phyloP scores from a whole-genome alignment of 306 rosid genomes.

The Glycine latifolia region DNA sequence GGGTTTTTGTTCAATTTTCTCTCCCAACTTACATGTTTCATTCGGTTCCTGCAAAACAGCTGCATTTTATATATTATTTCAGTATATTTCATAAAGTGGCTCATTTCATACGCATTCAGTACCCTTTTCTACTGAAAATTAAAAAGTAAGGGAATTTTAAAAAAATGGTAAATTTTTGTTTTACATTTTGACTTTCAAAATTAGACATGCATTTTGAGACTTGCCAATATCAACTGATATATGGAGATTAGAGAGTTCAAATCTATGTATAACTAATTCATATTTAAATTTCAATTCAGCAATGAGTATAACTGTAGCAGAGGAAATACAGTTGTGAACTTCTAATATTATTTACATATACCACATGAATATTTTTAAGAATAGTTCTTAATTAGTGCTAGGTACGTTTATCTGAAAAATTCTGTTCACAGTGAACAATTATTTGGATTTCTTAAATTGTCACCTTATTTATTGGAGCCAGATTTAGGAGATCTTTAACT shows the following conservation, averaged over 20 bases:
- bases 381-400: no score
- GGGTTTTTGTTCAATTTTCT: no score
- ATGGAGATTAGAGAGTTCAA: constrained; percentile 2
- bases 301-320: no score
- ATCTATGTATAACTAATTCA: no score
- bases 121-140: not conserved
- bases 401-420: not conserved
- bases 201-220: not conserved
- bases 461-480: constrained; percentile 91
- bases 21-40: no score
- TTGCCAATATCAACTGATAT: not conserved
- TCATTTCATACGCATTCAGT: no score
- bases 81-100: no score
- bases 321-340: no score
- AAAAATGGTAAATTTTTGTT: not conserved
- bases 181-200: not conserved
- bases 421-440: not conserved
- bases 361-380: no score
- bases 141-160: not conserved
- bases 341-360: not conserved
- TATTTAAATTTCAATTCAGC: not conserved
- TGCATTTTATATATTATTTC: no score
- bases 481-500: constrained; percentile 84
- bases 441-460: constrained; percentile 11
- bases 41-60: no score